phyloP scores from a whole-genome alignment of 306 rosid species.

The Sphenostylis stenocarpa region DNA sequence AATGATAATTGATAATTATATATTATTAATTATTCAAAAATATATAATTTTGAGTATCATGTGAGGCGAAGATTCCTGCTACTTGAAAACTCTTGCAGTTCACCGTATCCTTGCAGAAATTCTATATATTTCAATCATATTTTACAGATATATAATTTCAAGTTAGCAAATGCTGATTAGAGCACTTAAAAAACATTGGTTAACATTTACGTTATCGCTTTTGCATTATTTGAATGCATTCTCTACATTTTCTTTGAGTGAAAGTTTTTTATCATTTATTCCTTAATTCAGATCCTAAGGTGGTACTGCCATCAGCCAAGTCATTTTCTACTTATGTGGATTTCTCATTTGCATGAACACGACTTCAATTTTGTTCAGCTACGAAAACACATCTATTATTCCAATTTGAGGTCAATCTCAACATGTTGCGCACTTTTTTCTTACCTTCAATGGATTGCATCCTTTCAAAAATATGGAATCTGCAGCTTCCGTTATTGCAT shows the following conservation, averaged over 20 bases:
- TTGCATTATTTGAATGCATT: neutral
- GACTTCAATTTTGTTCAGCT: slow-evolving; percentile 16
- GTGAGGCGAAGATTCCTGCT: neutral
- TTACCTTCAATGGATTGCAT: neutral
- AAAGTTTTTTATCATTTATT: neutral
- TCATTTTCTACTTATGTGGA: neutral
- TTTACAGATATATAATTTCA: neutral
- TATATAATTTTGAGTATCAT: too few species aligned
- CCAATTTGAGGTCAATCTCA: slow-evolving; percentile 8
- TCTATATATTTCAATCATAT: neutral
- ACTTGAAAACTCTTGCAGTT: neutral
- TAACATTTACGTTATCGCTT: too few species aligned
- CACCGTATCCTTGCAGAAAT: neutral
- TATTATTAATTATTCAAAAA: too few species aligned
- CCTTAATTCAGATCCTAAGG: neutral
- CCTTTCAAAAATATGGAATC: neutral
- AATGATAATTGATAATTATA: too few species aligned
- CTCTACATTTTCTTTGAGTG: neutral
- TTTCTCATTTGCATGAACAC: neutral
- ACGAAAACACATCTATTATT: neutral
- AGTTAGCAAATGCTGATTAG: neutral
- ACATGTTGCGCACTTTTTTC: neutral
- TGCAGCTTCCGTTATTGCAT: neutral
- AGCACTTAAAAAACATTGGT: neutral
- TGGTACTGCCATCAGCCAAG: neutral